These are phyloP conservation scores for Hypomontagnella submonticulosa DNA, from an alignment of 495 filamentous ascomycete species.

Conservation along the genomic window DNA sequence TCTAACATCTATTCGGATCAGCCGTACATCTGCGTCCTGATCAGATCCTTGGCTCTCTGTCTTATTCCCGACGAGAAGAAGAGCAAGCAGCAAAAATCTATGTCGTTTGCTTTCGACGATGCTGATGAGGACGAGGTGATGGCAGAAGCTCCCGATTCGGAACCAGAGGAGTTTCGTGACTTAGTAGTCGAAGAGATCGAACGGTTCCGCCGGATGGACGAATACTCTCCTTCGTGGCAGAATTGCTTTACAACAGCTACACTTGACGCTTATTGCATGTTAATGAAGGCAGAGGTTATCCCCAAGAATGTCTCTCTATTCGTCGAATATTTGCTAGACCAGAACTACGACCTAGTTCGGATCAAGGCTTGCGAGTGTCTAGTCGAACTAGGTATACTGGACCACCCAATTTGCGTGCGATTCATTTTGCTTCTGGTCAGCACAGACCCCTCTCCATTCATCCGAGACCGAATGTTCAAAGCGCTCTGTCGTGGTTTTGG, in stretches of 20 bases:
- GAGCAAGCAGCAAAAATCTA: slow-evolving; percentile 54
- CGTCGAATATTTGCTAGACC: slow-evolving; percentile 80
- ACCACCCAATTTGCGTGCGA: slow-evolving; percentile 68
- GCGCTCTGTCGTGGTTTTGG: slow-evolving; percentile 79
- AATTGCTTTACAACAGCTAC: slow-evolving; percentile 89
- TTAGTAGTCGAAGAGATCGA: slow-evolving; percentile 86
- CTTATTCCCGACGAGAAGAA: slow-evolving; percentile 68
- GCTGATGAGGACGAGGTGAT: slow-evolving; percentile 50
- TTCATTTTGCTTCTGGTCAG: slow-evolving; percentile 78
- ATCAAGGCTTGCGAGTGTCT: slow-evolving; percentile 85
- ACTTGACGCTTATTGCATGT: slow-evolving; percentile 75
- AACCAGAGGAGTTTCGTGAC: slow-evolving; percentile 66
- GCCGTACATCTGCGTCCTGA: slow-evolving; percentile 84
- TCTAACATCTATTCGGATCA: slow-evolving; percentile 88
- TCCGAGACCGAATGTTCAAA: slow-evolving; percentile 74
- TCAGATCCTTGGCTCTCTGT: slow-evolving; percentile 80
- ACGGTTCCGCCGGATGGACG: slow-evolving; percentile 89
- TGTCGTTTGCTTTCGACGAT: slow-evolving; percentile 55
- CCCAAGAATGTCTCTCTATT: slow-evolving; percentile 72
- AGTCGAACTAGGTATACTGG: slow-evolving; percentile 78
- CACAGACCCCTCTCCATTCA: slow-evolving; percentile 81
- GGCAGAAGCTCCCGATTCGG: slow-evolving; percentile 47
- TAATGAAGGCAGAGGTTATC: slow-evolving; percentile 78
- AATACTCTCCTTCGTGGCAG: slow-evolving; percentile 91
- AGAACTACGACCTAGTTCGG: slow-evolving; percentile 81